Percentiles rank a stretch among this genome's conserved stretches.
phyloP scores from a whole-genome alignment of 768 basidiomycete species.

The Mycena belliarum region DNA sequence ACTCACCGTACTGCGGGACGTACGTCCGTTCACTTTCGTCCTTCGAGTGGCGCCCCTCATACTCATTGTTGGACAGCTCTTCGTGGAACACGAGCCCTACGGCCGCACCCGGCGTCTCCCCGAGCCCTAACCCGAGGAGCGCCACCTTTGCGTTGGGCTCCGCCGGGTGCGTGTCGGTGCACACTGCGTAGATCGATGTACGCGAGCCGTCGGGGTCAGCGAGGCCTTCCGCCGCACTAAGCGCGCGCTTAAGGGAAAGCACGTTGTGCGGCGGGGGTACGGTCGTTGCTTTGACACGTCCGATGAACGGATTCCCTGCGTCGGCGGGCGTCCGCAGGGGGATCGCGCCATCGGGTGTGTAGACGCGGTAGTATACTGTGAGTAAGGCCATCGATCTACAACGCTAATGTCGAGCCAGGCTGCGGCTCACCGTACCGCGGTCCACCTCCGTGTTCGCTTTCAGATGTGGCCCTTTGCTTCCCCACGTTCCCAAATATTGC shows the following conservation, averaged over 20 bases:
- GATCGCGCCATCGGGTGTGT: background rate
- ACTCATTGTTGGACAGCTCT: background rate
- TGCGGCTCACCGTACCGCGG: background rate
- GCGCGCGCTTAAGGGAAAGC: background rate
- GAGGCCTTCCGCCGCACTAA: background rate
- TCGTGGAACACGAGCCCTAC: background rate
- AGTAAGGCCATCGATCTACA: background rate
- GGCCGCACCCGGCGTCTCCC: background rate
- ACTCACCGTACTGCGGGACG: background rate
- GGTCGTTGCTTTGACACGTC: background rate
- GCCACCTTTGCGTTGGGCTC: too few relatives aligned
- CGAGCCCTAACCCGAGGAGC: too few relatives aligned
- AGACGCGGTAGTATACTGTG: constrained; percentile 7
- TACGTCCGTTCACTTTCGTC: too few relatives aligned
- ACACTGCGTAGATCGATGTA: background rate
- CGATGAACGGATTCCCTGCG: background rate
- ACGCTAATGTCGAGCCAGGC: background rate
- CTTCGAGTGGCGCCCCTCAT: background rate
- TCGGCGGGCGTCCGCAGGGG: background rate
- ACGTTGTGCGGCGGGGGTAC: constrained; percentile 2
- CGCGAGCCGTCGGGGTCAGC: background rate
- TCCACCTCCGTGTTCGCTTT: too few relatives aligned
- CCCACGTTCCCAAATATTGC: too few relatives aligned
- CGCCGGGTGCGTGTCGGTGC: background rate
- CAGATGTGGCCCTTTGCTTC: too few relatives aligned